phyloP scores from a whole-genome alignment of 352 stramenopile genomes.

The Phytophthora pini region DNA sequence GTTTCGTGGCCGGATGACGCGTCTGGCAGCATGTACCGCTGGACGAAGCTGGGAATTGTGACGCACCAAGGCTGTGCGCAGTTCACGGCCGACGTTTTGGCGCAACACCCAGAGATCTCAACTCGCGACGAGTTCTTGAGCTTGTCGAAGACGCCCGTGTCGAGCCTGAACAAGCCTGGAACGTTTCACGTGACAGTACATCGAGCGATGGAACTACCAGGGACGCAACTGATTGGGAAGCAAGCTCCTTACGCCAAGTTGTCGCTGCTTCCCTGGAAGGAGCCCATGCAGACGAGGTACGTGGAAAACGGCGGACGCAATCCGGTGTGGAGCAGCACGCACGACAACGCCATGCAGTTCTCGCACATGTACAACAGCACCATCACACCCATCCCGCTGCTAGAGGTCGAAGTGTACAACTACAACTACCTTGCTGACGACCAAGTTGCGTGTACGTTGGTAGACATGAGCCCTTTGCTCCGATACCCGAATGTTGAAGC shows the following conservation, averaged over 20 bases:
- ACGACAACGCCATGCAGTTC: slow-evolving; percentile 86
- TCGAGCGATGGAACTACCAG: slow-evolving; percentile 75
- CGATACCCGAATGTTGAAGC: slow-evolving; percentile 73
- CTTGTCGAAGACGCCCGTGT: slow-evolving; percentile 49
- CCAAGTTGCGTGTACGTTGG: slow-evolving; percentile 74
- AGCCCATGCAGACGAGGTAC: slow-evolving; percentile 82
- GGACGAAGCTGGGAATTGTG: slow-evolving; percentile 58
- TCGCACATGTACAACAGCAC: slow-evolving; percentile 91
- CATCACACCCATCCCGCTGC: slow-evolving; percentile 83
- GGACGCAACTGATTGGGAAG: slow-evolving; percentile 68
- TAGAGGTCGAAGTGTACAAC: slow-evolving; percentile 89
- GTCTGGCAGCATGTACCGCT: slow-evolving; percentile 58
- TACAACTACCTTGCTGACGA: slow-evolving; percentile 86
- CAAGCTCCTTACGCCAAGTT: slow-evolving; percentile 77
- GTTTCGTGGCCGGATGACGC: slow-evolving; percentile 84
- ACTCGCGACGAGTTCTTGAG: slow-evolving; percentile 59
- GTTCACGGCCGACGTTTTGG: slow-evolving; percentile 77
- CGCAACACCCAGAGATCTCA: slow-evolving; percentile 60
- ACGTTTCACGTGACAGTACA: slow-evolving; percentile 82
- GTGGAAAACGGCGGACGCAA: slow-evolving; percentile 77
- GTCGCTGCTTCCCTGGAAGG: slow-evolving; percentile 85
- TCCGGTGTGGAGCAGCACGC: slow-evolving; percentile 71
- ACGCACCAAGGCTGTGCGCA: slow-evolving; percentile 79
- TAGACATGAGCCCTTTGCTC: slow-evolving; percentile 86
- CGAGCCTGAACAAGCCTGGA: slow-evolving; percentile 67